Percentiles rank a stretch among this genome's conserved stretches.
Evolutionary conservation across 257 asterid species (phyloP).

Genomic region (Asclepias syriaca): DNA sequence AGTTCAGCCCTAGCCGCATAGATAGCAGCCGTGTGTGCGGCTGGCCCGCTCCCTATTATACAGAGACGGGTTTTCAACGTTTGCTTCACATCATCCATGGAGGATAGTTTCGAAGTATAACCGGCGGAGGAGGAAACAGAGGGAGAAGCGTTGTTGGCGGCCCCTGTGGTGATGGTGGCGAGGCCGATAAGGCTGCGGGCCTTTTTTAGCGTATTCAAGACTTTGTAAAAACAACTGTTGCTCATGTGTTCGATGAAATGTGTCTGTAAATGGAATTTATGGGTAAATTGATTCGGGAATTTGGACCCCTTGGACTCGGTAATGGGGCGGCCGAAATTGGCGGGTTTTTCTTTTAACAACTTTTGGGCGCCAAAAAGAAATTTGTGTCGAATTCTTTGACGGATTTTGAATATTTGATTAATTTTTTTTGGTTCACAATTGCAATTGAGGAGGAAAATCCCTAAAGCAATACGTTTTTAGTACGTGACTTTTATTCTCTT

Average conservation of each 20-base stretch:
- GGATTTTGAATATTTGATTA: too few relatives aligned
- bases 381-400: neutral
- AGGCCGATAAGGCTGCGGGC: slow-evolving; percentile 21
- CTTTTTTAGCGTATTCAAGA: slow-evolving; percentile 7
- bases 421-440: too few relatives aligned
- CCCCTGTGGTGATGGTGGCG: slow-evolving; percentile 14
- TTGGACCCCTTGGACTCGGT: neutral
- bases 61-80: slow-evolving; percentile 72
- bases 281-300: neutral
- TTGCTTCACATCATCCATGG: slow-evolving; percentile 44
- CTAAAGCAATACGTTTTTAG: too few relatives aligned
- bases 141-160: slow-evolving; percentile 10
- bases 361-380: slow-evolving; percentile 19
- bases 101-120: slow-evolving; percentile 25
- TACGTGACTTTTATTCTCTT: neutral
- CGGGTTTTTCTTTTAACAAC: slow-evolving; percentile 4
- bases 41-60: slow-evolving; percentile 93
- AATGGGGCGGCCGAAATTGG: slow-evolving; percentile 16
- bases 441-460: too few relatives aligned
- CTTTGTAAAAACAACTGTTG: neutral
- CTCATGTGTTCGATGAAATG: slow-evolving; percentile 20
- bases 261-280: neutral
- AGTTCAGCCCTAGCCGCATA: slow-evolving; percentile 93
- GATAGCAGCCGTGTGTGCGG: slow-evolving; percentile 98
- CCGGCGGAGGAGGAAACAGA: slow-evolving; percentile 13